Percentiles rank a stretch among this genome's conserved stretches.
phyloP scores from a whole-genome alignment of 306 rosid species.

The Ormosia semicastrata region DNA sequence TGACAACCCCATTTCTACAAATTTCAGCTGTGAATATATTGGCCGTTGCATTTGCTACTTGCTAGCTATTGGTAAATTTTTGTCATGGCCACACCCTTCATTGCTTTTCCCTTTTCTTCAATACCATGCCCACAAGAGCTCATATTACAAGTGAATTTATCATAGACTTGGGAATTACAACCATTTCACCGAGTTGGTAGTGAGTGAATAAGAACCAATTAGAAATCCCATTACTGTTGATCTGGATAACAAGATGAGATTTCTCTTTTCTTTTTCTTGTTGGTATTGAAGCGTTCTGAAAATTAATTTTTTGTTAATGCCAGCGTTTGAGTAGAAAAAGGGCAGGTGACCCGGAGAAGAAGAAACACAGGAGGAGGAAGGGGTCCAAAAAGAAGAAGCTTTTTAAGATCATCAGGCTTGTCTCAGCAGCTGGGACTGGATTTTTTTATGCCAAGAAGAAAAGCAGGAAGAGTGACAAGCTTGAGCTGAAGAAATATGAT shows the following conservation, averaged over 20 bases:
- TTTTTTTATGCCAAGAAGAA: constrained; percentile 61
- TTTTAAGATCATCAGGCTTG: constrained; percentile 31
- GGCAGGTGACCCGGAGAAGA: constrained; percentile 16
- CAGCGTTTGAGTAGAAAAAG: constrained; percentile 18
- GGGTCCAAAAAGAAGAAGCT: constrained; percentile 13
- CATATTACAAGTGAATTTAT: background rate
- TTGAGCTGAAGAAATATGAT: constrained; percentile 58
- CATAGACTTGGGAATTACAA: background rate
- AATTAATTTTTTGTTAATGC: too few relatives aligned
- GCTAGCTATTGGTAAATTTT: background rate
- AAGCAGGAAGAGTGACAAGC: constrained; percentile 46
- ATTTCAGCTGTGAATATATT: background rate
- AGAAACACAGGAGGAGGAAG: background rate
- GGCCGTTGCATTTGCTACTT: background rate
- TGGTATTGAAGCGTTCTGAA: background rate
- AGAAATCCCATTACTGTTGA: background rate
- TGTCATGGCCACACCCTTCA: background rate
- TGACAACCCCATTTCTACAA: background rate
- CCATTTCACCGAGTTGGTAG: background rate
- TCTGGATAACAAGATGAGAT: background rate
- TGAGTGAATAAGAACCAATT: background rate
- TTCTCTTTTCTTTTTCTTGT: background rate
- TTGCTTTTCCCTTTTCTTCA: background rate
- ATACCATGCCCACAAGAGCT: background rate
- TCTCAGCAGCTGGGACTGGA: constrained; percentile 56